Conservation (phyloP, 305 asterid genomes). For the Petunia hybrid region DNA sequence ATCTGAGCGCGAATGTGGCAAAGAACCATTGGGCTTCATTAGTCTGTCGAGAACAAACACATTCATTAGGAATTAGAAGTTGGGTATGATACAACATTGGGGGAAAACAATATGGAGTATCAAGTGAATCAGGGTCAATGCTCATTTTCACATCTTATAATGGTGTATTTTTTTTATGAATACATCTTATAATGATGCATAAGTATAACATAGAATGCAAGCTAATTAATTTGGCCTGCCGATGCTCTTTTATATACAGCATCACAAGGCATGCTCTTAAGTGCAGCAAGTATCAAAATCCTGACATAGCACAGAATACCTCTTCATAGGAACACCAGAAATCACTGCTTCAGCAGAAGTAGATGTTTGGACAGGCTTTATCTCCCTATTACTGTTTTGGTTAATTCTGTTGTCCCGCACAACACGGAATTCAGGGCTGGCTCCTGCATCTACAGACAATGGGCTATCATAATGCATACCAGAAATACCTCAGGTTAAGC, state of each 20-base stretch:
- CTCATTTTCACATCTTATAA: too few species aligned
- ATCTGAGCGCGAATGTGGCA: slow-evolving; percentile 63
- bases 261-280: too few species aligned
- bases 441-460: slow-evolving; percentile 60
- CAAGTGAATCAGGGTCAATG: too few species aligned
- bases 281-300: too few species aligned
- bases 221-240: too few species aligned
- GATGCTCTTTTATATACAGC: too few species aligned
- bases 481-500: slow-evolving; percentile 1
- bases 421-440: slow-evolving; percentile 74
- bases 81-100: too few species aligned
- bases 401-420: slow-evolving; percentile 84
- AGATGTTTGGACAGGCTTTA: slow-evolving; percentile 56
- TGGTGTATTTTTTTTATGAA: too few species aligned
- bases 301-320: slow-evolving; percentile 37
- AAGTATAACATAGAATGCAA: too few species aligned
- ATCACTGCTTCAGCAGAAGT: slow-evolving; percentile 48
- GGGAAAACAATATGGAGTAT: too few species aligned
- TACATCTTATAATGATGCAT: too few species aligned
- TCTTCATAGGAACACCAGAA: slow-evolving; percentile 50
- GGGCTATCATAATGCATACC: slow-evolving; percentile 34
- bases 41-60: not conserved
- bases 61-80: too few species aligned
- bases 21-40: slow-evolving; percentile 32
- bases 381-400: slow-evolving; percentile 56